Percentiles rank a stretch among this genome's conserved stretches.
phyloP scores from a whole-genome alignment of 2,329 filamentous ascomycete genomes.

The Aspergillus brasiliensis region DNA sequence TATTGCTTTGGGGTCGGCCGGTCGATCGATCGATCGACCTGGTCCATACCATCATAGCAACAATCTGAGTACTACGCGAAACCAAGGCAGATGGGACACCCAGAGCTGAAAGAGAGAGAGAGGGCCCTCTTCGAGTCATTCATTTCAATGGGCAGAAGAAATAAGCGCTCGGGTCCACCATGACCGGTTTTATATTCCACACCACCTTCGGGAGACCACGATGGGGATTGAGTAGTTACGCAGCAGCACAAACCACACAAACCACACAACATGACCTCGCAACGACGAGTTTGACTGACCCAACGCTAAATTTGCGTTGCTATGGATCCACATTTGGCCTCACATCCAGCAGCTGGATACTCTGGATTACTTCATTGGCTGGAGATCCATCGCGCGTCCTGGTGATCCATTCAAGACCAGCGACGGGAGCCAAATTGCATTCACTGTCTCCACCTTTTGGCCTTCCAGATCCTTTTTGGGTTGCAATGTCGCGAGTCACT shows the following conservation, averaged over 20 bases:
- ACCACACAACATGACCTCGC: not conserved
- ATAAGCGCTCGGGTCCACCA: not conserved
- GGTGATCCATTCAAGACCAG: slow-evolving; percentile 8
- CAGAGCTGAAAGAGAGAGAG: not conserved
- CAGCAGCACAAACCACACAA: not conserved
- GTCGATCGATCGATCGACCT: not conserved
- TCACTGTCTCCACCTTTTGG: slow-evolving; percentile 5
- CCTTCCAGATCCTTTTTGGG: slow-evolving; percentile 13
- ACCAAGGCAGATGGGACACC: not conserved
- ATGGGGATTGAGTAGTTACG: not conserved
- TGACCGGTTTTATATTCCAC: slow-evolving; percentile 2
- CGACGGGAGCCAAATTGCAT: slow-evolving; percentile 9
- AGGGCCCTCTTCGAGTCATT: not conserved
- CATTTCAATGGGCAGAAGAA: not conserved
- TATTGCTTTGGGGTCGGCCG: not conserved
- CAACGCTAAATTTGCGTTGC: not conserved
- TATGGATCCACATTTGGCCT: not conserved
- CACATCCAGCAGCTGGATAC: not conserved
- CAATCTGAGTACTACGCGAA: not conserved
- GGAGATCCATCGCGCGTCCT: slow-evolving; percentile 12
- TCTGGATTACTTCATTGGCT: slow-evolving; percentile 8
- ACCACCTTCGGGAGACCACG: not conserved
- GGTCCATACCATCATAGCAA: not conserved
- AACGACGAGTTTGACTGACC: not conserved
- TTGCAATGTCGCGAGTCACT: slow-evolving; percentile 7